A percentile compares a stretch with the other conserved stretches of the same genome.
Evolutionary conservation across 768 basidiomycete genomes (phyloP).

Genomic region (Cystobasidium onofrii): DNA sequence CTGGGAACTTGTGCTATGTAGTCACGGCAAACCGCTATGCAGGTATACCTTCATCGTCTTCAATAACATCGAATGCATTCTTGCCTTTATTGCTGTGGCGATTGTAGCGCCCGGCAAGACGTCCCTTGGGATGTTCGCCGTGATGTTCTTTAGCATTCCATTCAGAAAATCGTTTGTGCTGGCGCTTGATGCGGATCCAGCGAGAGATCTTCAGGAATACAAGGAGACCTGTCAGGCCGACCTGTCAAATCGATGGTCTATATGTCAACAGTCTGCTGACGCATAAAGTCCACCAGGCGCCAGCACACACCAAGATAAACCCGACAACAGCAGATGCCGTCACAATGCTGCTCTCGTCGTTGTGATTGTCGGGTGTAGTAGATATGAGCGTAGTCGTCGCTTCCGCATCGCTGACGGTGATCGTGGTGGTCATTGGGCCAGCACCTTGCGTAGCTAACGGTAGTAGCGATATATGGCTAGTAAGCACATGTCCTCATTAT

Average conservation of each 20-base stretch:
- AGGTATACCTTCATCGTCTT: conserved; percentile 22
- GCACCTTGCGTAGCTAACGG: too few relatives aligned
- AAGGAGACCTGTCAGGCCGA: conserved; percentile 15
- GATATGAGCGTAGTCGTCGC: conserved; percentile 4
- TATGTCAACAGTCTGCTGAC: not conserved
- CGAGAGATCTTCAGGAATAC: conserved; percentile 23
- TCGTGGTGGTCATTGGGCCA: conserved; percentile 15
- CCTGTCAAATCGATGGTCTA: not conserved
- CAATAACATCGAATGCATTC: conserved; percentile 22
- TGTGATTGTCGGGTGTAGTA: not conserved
- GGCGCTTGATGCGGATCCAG: not conserved
- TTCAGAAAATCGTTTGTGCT: not conserved
- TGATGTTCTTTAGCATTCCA: conserved; percentile 11
- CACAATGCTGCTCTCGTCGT: conserved; percentile 14
- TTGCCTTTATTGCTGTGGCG: conserved; percentile 3
- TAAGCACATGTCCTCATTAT: too few relatives aligned
- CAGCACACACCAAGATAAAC: not conserved
- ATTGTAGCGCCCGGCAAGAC: not conserved
- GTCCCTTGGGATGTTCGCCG: conserved; percentile 10
- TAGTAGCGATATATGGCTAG: not conserved
- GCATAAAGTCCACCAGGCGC: not conserved
- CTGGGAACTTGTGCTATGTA: too few relatives aligned
- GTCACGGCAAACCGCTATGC: not conserved
- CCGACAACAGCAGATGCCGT: conserved; percentile 2
- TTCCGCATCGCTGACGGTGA: not conserved